Base-by-base conservation (phyloP, 352 stramenopile species). In the Plasmopara viticola region DNA sequence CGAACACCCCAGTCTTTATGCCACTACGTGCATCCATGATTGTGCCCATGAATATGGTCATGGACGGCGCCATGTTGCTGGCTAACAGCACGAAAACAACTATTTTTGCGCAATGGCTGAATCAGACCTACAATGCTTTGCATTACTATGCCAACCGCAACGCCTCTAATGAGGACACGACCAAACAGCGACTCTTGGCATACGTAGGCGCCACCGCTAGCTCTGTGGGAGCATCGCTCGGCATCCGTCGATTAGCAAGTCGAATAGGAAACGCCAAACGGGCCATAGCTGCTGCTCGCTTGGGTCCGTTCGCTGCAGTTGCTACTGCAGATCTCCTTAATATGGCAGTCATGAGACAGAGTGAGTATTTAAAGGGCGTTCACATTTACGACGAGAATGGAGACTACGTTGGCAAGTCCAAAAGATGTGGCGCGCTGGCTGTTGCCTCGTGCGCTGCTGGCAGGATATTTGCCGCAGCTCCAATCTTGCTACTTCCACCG, bases 91-190 rank as follows among this genome's bases (percentile, higher is more conserved):
- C 78, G 9, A 44, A 56, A 41, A 73, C 78, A 48, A 91, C 82
- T 15, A 61, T 93, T 55, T 73, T 87, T 14, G 79, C 79, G 29
- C 84, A 94, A 51, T 91, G 78, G 82, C 77, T 94, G 40, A 94
- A 94, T 56, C 84, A 94, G 61, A 90, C 81, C 38, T 94, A 94
- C 73, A 94, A 94, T 52, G 84, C 84, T n/a, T 62, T 93, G 49
- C 84, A 94, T 64, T 94, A 94, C 64, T 92, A 91, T 59, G 84
- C 84, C 51, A 94, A 94, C 56, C 84, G 81, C 51, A 94, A 94
- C 48, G 79, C 79, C 8, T 87, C 75, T 20, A 93, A 92, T 51
- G 70, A 91, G 35, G 84, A 94, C 62, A 86, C 81, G 51, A 60
- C 75, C 6, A 54, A 78, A 61, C 78, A 90, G 65, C 81, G 81